Evolutionary conservation across 805 yeast species (phyloP).

Genomic region (Lachancea sp.): DNA sequence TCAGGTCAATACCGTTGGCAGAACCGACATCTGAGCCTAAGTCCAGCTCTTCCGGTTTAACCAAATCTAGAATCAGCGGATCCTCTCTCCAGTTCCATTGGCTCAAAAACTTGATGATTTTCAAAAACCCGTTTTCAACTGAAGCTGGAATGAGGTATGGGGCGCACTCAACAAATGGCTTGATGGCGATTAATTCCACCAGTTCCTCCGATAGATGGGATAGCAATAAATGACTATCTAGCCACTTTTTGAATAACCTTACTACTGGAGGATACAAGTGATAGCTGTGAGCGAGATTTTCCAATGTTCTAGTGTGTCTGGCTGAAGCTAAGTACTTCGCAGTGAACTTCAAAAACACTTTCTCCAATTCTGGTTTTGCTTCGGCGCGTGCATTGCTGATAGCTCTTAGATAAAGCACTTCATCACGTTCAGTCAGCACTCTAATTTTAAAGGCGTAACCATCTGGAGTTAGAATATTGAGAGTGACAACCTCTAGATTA

Average conservation of each 20-base stretch:
- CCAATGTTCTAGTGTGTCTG: constrained; percentile 76
- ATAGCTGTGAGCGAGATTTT: constrained; percentile 62
- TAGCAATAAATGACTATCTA: constrained; percentile 71
- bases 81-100: constrained; percentile 94
- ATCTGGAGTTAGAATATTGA: constrained; percentile 73
- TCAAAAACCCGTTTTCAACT: constrained; percentile 72
- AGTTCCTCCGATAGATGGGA: constrained; percentile 71
- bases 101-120: constrained; percentile 63
- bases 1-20: constrained; percentile 30
- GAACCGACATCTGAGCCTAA: constrained; percentile 23
- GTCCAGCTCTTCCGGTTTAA: constrained; percentile 41
- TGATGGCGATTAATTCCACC: constrained; percentile 73
- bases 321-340: constrained; percentile 58
- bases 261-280: constrained; percentile 74
- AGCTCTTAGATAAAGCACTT: constrained; percentile 62
- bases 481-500: constrained; percentile 48
- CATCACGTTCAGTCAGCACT: constrained; percentile 80
- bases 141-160: constrained; percentile 82
- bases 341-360: constrained; percentile 56
- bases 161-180: constrained; percentile 79
- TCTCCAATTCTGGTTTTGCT: constrained; percentile 50
- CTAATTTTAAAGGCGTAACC: constrained; percentile 83
- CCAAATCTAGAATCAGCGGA: constrained; percentile 72
- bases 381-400: constrained; percentile 59
- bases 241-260: constrained; percentile 83